Base-by-base conservation (phyloP, 2,329 filamentous ascomycete genomes). In the Alternaria infectoria region DNA sequence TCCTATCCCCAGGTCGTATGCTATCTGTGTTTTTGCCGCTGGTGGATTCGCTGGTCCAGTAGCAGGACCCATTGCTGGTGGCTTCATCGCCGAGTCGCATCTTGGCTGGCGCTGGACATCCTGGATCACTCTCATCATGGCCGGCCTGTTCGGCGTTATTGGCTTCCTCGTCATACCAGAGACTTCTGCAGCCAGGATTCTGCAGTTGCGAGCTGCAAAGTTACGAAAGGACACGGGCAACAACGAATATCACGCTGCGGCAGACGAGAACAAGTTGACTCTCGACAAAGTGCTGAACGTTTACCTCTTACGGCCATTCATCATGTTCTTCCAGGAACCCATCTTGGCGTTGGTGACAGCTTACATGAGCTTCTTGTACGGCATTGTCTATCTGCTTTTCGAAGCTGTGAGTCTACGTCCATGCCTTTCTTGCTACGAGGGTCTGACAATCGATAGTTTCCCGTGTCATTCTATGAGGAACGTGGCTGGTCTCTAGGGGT, bases 301-400 rank as follows among this genome's bases (percentile, higher is more conserved):
- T 69, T 93, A 91, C 70, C 81, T 92, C 5, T 74, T 91, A 26
- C 85, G 90, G 0, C 91, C 91, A 0, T 86, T 92, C 30, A 86
- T 89, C 68, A 84, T 93, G 43, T 82, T 93, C 6, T 76, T 82
- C 40, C 69, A 77, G 21, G 76, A 79, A 45, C 76, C 76, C 0
- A 78, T 79, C 23, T 57, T 79, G 15, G 75, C 75, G 2, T 70
- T 78, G 13, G 83, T 93, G 15, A 88, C 90, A 0, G 74, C 92
- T 0, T 92, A 93, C 72, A 89, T 90, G 43, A 88, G 86, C 56
- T 92, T 92, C 74, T 85, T 87, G 70, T 91, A 90, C 65, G 89
- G 88, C 0, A 89, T 90, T 30, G 78, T 91, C 0, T 91, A 91
- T 73, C 85, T 79, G 0, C 68, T 79, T 2, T 79, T 79, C 21